Base-by-base conservation (phyloP, 495 filamentous ascomycete species). In the Neohortaea acidophila region DNA sequence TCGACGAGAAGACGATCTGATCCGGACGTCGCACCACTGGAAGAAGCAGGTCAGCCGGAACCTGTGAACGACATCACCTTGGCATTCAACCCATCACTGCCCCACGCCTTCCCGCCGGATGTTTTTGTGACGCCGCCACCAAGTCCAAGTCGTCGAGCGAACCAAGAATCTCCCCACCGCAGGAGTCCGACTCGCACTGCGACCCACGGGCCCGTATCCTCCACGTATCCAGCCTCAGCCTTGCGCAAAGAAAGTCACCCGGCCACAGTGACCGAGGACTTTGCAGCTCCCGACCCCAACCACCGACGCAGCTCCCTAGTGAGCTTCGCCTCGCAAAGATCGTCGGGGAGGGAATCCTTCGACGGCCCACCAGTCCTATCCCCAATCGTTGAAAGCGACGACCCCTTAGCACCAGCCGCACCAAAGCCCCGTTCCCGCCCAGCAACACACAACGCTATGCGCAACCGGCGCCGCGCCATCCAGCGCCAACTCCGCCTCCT, bases 401-500 rank as follows among this genome's bases (percentile, higher is more conserved):
- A 19, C 2, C 7, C 23, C 9, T 9, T 24, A 5, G 21, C 34
- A 5, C 38, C 34, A 22, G 29, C 26, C 33, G 36, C 32, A 13
- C 9, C 21, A 7, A 32, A 28, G 5, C 19, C 17, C 11, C 21
- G 28, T 14, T 23, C 20, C 21, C 20, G 19, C 7, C 14, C 38
- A 17, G 22, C 20, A 12, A 34, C 14, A 8, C 15, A 18, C 13
- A 39, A 36, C 9, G 33, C 31, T n/a, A 7, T 39, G 2, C 15
- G 40, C 13, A 38, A 31, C 31, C 39, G 46, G 10, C 49, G 51
- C n/a, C 36, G 36, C 26, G 65, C 64, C 33, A 77, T 79, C 43
- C 67, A 65, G 23, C 68, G 73, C 4, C 80, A 84, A 46, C 61
- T 84, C 9, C 67, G 75, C 30, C 63, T 76, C 21, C 57, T 84